Conservation (phyloP, 2,329 filamentous ascomycete genomes). For the Colletotrichum paranaense region DNA sequence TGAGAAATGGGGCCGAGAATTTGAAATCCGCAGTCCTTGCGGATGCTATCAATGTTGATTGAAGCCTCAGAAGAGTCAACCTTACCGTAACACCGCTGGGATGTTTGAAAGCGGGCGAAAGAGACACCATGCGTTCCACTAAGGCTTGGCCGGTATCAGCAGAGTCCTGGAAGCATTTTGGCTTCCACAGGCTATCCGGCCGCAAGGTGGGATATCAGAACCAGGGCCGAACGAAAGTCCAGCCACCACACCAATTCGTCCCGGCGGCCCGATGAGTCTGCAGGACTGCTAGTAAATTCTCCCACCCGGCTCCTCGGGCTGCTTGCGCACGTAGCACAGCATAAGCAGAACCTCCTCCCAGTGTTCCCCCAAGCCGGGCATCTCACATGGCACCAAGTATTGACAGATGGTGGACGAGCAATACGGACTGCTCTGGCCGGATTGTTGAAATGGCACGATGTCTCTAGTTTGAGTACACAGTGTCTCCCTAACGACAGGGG, state of each 20-base stretch:
- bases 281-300: neutral
- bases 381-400: neutral
- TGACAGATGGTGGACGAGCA: neutral
- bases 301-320: neutral
- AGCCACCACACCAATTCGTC: neutral
- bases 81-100: neutral
- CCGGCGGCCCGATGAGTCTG: neutral
- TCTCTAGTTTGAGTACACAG: neutral
- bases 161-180: neutral
- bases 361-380: neutral
- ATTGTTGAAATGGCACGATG: neutral
- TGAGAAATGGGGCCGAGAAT: neutral
- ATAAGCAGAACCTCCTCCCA: neutral
- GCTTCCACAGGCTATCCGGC: neutral
- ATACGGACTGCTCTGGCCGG: neutral
- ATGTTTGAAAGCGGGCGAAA: neutral
- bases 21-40: neutral
- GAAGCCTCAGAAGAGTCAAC: neutral
- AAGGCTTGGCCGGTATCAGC: neutral
- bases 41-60: neutral
- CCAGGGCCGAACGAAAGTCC: neutral
- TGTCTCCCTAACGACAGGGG: neutral
- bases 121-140: conserved; percentile 7
- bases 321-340: neutral
- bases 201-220: neutral